A percentile compares a stretch with the other conserved stretches of the same genome.
Evolutionary conservation across 108 stramenopile genomes (phyloP).

Genomic region (Nitzschia sp.): DNA sequence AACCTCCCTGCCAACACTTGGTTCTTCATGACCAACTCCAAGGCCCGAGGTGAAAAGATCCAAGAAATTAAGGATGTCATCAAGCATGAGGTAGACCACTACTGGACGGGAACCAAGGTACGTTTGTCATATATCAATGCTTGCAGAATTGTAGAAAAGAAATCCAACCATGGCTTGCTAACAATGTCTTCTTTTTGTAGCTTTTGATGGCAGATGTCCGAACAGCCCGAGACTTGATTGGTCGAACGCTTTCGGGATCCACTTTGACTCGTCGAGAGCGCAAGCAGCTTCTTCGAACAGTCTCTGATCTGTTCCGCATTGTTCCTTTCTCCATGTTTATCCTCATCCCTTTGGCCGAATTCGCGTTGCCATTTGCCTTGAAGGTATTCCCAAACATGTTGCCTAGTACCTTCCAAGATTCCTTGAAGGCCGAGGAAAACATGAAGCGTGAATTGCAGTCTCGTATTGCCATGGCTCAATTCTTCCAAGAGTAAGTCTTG

Average conservation of each 20-base stretch:
- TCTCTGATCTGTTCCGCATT: slow-evolving; percentile 94
- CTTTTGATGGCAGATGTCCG: slow-evolving; percentile 89
- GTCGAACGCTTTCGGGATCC: slow-evolving; percentile 77
- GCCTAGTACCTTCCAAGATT: slow-evolving; percentile 97
- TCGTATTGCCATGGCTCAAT: slow-evolving; percentile 93
- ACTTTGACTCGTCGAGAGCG: slow-evolving; percentile 93
- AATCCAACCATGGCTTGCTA: not conserved
- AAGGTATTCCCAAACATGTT: slow-evolving; percentile 98
- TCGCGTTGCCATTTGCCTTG: slow-evolving; percentile 95
- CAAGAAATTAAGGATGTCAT: slow-evolving; percentile 63
- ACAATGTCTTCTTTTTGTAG: slow-evolving; percentile 8
- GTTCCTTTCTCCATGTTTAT: slow-evolving; percentile 96
- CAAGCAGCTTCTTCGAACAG: slow-evolving; percentile 93
- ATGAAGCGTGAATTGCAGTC: slow-evolving; percentile 94
- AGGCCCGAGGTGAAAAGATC: slow-evolving; percentile 56
- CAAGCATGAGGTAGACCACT: slow-evolving; percentile 88
- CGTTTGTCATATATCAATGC: no score
- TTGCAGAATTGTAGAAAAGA: not conserved
- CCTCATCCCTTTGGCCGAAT: slow-evolving; percentile 98
- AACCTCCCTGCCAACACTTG: slow-evolving; percentile 61
- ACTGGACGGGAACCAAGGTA: slow-evolving; percentile 93
- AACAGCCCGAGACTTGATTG: slow-evolving; percentile 82
- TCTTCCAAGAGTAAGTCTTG: slow-evolving; percentile 91
- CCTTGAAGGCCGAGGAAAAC: slow-evolving; percentile 93
- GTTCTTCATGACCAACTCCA: slow-evolving; percentile 64